Evolutionary conservation across 2,329 filamentous ascomycete genomes (phyloP).

Genomic region (Penicillium sclerotiorum): DNA sequence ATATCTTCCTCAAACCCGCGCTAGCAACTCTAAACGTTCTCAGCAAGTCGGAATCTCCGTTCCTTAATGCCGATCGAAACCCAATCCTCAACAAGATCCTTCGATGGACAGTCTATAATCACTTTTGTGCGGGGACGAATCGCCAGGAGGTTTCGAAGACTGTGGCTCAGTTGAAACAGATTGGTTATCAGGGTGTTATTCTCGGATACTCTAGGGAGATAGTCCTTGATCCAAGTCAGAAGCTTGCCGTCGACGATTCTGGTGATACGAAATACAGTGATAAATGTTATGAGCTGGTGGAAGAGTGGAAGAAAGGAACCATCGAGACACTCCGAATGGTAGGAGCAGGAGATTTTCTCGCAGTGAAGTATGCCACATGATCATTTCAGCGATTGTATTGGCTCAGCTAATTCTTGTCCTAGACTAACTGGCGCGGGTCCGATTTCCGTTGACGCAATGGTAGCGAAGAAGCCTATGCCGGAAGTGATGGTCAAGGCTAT

Average conservation of each 20-base stretch:
- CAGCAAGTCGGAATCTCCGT: slow-evolving; percentile 66
- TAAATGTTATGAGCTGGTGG: slow-evolving; percentile 20
- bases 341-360: slow-evolving; percentile 23
- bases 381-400: no score
- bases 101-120: slow-evolving; percentile 83
- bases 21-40: slow-evolving; percentile 68
- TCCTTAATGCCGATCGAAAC: slow-evolving; percentile 77
- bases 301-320: slow-evolving; percentile 26
- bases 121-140: slow-evolving; percentile 86
- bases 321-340: slow-evolving; percentile 25
- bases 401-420: background rate
- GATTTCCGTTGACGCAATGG: slow-evolving; percentile 22
- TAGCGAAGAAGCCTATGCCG: slow-evolving; percentile 17
- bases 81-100: slow-evolving; percentile 69
- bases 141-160: slow-evolving; percentile 67
- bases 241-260: slow-evolving; percentile 11
- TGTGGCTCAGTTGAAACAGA: slow-evolving; percentile 65
- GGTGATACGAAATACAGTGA: slow-evolving; percentile 16
- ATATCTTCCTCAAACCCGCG: slow-evolving; percentile 66
- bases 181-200: slow-evolving; percentile 83
- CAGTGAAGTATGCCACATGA: slow-evolving; percentile 21
- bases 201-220: slow-evolving; percentile 83
- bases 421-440: slow-evolving; percentile 26
- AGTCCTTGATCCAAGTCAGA: slow-evolving; percentile 60
- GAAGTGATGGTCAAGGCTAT: slow-evolving; percentile 34